Conservation (phyloP, 306 rosid genomes). For the Malus fusca region DNA sequence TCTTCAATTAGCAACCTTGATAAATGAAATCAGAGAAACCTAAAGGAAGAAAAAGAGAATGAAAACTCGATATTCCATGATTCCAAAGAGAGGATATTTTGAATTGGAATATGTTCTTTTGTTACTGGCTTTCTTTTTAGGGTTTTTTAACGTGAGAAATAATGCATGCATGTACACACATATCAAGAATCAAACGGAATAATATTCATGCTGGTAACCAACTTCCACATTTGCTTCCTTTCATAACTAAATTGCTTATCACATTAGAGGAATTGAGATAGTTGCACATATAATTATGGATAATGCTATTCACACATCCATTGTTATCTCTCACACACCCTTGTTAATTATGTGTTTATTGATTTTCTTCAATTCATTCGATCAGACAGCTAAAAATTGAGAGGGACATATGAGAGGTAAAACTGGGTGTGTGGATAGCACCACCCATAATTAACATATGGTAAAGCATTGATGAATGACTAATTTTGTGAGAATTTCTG, state of each 20-base stretch:
- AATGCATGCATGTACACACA: slow-evolving; percentile 19
- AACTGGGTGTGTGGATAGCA: too few relatives aligned
- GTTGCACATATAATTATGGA: too few relatives aligned
- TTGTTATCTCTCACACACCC: too few relatives aligned
- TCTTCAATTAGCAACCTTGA: slow-evolving; percentile 59
- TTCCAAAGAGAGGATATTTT: slow-evolving; percentile 54
- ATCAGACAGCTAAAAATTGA: too few relatives aligned
- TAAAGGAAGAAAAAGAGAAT: slow-evolving; percentile 43
- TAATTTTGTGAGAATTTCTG: too few relatives aligned
- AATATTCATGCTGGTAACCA: neutral
- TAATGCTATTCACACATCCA: too few relatives aligned
- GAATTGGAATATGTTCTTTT: slow-evolving; percentile 45
- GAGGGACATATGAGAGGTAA: too few relatives aligned
- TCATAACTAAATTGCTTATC: neutral
- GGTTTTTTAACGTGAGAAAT: slow-evolving; percentile 20
- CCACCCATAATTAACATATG: too few relatives aligned
- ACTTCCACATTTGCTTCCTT: neutral
- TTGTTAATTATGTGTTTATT: too few relatives aligned
- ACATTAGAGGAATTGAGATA: too few relatives aligned
- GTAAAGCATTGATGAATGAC: too few relatives aligned
- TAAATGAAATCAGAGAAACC: slow-evolving; percentile 50
- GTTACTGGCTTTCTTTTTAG: slow-evolving; percentile 16
- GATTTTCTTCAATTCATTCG: too few relatives aligned
- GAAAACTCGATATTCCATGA: slow-evolving; percentile 29
- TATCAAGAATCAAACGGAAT: neutral